Base-by-base conservation (phyloP, 2,329 filamentous ascomycete genomes). In the Zymoseptoria passerinii region DNA sequence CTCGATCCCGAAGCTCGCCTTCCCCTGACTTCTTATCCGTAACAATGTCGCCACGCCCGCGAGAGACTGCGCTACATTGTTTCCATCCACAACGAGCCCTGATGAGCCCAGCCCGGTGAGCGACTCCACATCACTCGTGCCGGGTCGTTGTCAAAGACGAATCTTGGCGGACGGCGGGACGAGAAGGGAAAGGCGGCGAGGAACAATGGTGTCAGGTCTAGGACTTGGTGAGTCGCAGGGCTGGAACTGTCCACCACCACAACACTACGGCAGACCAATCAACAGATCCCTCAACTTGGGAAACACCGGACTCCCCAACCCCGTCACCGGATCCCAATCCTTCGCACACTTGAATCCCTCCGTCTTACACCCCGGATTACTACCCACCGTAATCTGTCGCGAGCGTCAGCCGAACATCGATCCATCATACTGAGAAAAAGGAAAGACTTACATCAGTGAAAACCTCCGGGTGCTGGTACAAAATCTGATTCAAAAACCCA, bases 391-490 rank as follows among this genome's bases (percentile, higher is more conserved):
- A 49, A 70, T 65, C 51, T 53, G 8, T 35, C 27, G 4, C 18
- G 28, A 3, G 48, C 61, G 44, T 48, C 18, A 48, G 28, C 20
- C 8, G 53, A 71, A 18, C 56, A 53, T 1, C n/a, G n/a, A n/a
- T n/a, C n/a, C n/a, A n/a, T n/a, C n/a, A n/a, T n/a, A n/a, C n/a
- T n/a, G n/a, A n/a, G n/a, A n/a, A n/a, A n/a, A n/a, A n/a, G n/a
- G n/a, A n/a, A n/a, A n/a, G n/a, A n/a, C 65, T 71, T 35, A 73
- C 68, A 60, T 75, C 73, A 51, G 74, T 72, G 48, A 76, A 63
- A 9, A 64, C 65, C 44, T 59, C 63, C 13, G 68, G 71, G 54
- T 80, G 71, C 6, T 72, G 71, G 60, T 80, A 80, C 28, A 76
- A 59, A 0, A 69, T 68, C 2, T 73, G 74, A 56, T 76, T 76